phyloP scores from a whole-genome alignment of 306 rosid genomes.

The Dalbergia oliveri region DNA sequence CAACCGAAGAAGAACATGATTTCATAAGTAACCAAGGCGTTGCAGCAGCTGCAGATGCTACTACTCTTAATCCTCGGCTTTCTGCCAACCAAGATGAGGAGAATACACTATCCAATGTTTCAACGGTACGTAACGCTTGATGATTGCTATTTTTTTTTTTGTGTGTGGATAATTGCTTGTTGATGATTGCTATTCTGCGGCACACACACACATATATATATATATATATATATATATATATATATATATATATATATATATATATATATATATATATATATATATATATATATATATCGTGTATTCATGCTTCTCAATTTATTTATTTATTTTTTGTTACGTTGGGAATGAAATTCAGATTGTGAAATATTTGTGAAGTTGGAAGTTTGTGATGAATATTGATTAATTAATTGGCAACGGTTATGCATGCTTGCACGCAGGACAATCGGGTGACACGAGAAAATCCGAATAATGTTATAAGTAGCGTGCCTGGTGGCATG shows the following conservation, averaged over 20 bases:
- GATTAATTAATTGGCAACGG: not conserved
- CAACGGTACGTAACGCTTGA: conserved; percentile 3
- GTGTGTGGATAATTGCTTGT: too few relatives aligned
- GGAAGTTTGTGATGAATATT: not conserved
- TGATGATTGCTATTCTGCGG: too few relatives aligned
- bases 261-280: too few relatives aligned
- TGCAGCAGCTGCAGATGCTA: not conserved
- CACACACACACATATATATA: too few relatives aligned
- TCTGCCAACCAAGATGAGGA: not conserved
- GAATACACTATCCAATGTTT: not conserved
- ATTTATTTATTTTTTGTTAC: too few relatives aligned
- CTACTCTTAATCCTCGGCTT: conserved; percentile 38
- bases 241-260: too few relatives aligned
- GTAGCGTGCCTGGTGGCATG: conserved; percentile 52
- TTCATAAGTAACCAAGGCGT: conserved; percentile 29
- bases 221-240: too few relatives aligned
- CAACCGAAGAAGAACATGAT: conserved; percentile 18
- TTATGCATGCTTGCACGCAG: conserved; percentile 3
- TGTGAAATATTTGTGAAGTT: not conserved
- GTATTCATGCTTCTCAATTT: too few relatives aligned
- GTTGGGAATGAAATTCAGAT: not conserved
- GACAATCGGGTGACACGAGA: not conserved
- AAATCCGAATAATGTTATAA: conserved; percentile 19
- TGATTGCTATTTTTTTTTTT: too few relatives aligned
- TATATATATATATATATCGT: too few relatives aligned